A percentile compares a stretch with the other conserved stretches of the same genome.
Conservation (phyloP, 2,329 filamentous ascomycete genomes). For the Cladophialophora exuberans region DNA sequence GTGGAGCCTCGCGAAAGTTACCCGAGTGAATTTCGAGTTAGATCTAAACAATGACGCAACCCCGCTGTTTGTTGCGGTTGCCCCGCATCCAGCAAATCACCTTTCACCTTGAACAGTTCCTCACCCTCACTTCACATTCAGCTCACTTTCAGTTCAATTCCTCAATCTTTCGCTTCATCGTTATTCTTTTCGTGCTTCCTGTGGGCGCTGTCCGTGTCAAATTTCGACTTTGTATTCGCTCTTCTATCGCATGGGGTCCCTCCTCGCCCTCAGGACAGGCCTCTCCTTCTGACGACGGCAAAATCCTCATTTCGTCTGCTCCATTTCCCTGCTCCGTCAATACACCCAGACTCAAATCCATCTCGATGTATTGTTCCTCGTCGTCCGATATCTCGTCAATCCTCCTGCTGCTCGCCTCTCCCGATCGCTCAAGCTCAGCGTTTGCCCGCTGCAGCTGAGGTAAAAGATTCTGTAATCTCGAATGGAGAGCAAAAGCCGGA, state of each 20-base stretch:
- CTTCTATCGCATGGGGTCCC: not conserved
- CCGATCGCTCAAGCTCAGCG: slow-evolving; percentile 44
- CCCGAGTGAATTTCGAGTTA: slow-evolving; percentile 21
- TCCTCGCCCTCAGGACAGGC: not conserved
- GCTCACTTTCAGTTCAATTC: slow-evolving; percentile 13
- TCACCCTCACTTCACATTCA: not conserved
- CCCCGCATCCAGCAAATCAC: not conserved
- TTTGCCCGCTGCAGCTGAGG: slow-evolving; percentile 49
- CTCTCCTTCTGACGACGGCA: not conserved
- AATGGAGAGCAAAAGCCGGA: slow-evolving; percentile 34
- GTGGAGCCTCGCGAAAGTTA: not conserved
- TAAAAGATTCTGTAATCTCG: slow-evolving; percentile 45
- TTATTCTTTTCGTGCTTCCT: slow-evolving; percentile 5
- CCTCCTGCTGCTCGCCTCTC: slow-evolving; percentile 37
- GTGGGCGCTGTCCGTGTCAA: not conserved
- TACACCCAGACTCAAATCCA: slow-evolving; percentile 51
- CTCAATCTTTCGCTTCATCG: slow-evolving; percentile 28
- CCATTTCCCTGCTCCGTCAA: slow-evolving; percentile 42
- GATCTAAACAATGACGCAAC: slow-evolving; percentile 30
- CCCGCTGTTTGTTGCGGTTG: not conserved
- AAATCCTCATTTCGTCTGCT: slow-evolving; percentile 6
- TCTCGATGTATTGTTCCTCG: slow-evolving; percentile 46
- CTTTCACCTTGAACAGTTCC: not conserved
- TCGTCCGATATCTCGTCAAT: slow-evolving; percentile 42
- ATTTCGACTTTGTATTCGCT: not conserved